Evolutionary conservation across 768 basidiomycete species (phyloP), one percentile per base, ranked within the genome.

Genomic region (Rhodosporidiobolus sp.): DNA sequence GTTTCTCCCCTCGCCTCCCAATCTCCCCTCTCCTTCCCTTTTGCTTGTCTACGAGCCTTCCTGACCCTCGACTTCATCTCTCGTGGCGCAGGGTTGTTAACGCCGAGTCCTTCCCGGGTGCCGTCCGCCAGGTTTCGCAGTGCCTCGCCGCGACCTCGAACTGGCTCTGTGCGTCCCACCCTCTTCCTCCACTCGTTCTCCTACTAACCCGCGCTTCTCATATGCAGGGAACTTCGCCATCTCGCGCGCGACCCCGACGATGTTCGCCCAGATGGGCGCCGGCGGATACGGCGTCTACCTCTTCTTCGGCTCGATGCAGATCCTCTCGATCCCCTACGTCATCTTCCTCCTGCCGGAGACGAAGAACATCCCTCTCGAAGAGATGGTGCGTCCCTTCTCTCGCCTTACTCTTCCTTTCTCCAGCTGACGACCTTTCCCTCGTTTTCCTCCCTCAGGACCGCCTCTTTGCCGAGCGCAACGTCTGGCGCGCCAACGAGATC

Each of bases 91-190:
- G n/a, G 84, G 83, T 85, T 43, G 80, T 85, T 26, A 80, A 80
- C 32, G 80, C 83, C 24, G 85, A 84, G 67, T 46, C 54, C 61
- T 84, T 84, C 78, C 83, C 83, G 16, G 72, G 75, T 28, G 49
- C 63, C 24, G 59, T 80, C 22, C 72, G 80, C 11, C 74, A 73
- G 32, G 64, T 81, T 10, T 76, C 77, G 7, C 78, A 79, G 34
- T 75, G 78, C 24, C 69, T 65, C 32, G 77, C 77, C 1, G 78
- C 79, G 0, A 69, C 73, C 19, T 62, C 61, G 22, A 72, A 77
- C 54, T 79, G 74, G 73, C 55, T 74, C 28, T 75, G 75, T 67
- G 12, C 53, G 62, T 53, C 65, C 26, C 12, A 1, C 30, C 16
- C 28, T 1, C 10, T 22, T 19, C 28, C 46, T 26, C 53, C 26